These are phyloP conservation scores for Aspergillus tamarii DNA, from an alignment of 2,329 filamentous ascomycete species.

Conservation along the genomic window DNA sequence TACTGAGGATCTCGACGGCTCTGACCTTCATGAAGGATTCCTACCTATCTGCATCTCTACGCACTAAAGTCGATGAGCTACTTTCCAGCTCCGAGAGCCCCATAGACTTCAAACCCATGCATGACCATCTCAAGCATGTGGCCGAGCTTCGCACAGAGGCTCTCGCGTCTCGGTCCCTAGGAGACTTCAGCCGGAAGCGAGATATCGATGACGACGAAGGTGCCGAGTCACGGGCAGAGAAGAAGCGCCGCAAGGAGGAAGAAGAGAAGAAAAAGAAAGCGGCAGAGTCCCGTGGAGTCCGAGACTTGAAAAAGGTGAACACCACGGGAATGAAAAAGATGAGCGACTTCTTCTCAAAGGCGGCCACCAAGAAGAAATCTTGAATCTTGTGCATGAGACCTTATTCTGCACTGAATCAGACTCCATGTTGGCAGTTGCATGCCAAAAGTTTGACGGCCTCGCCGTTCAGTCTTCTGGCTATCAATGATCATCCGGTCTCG, in stretches of 20 bases:
- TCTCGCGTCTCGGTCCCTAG: constrained; percentile 64
- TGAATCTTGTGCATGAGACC: constrained; percentile 15
- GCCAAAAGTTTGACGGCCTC: no score
- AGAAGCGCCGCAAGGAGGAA: constrained; percentile 83
- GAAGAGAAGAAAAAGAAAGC: constrained; percentile 85
- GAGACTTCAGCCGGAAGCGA: constrained; percentile 49
- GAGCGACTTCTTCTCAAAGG: constrained; percentile 87
- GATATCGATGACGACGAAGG: constrained; percentile 47
- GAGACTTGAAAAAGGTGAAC: constrained; percentile 85
- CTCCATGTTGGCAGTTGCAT: not conserved
- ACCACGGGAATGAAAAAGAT: constrained; percentile 95
- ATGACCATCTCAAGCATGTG: constrained; percentile 69
- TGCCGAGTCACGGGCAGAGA: constrained; percentile 65
- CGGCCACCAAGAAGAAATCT: constrained; percentile 39
- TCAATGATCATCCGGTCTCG: not conserved
- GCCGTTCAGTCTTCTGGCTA: not conserved
- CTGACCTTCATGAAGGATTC: constrained; percentile 54
- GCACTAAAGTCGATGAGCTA: constrained; percentile 40
- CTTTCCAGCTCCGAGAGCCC: constrained; percentile 44
- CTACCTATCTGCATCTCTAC: constrained; percentile 49
- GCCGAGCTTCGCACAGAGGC: constrained; percentile 72
- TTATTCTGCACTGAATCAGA: not conserved
- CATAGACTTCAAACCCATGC: constrained; percentile 71
- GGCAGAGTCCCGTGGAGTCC: constrained; percentile 72
- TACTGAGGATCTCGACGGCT: constrained; percentile 54